Percentiles rank a stretch among this genome's conserved stretches.
phyloP scores from a whole-genome alignment of 345 rosid species.

The Rubroshorea leprosula region DNA sequence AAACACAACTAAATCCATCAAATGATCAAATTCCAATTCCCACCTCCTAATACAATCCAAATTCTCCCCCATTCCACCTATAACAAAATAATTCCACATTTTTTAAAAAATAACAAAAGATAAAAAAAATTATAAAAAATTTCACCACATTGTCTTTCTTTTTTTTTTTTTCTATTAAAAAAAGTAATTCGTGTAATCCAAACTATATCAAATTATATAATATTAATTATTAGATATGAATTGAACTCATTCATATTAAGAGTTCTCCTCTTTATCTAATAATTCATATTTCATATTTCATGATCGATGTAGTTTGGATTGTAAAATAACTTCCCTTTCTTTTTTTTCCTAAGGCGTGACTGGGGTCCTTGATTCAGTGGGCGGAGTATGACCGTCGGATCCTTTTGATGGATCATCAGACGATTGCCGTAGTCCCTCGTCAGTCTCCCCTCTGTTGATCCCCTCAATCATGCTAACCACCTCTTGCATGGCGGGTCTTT shows the following conservation, averaged over 20 bases:
- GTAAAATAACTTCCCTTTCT: not conserved
- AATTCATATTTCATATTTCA: no score
- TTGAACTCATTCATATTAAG: no score
- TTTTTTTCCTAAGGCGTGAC: slow-evolving; percentile 41
- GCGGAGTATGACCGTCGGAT: slow-evolving; percentile 85
- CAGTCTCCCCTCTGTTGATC: slow-evolving; percentile 69
- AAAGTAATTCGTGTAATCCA: no score
- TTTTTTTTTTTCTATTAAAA: not conserved
- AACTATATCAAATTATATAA: no score
- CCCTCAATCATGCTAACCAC: slow-evolving; percentile 90
- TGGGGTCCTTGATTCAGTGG: slow-evolving; percentile 63
- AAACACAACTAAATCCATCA: slow-evolving; percentile 31
- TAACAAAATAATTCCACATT: slow-evolving; percentile 27
- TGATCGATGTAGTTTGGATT: no score
- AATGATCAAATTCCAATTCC: slow-evolving; percentile 30
- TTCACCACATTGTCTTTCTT: not conserved
- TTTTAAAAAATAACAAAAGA: not conserved
- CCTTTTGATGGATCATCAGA: slow-evolving; percentile 97
- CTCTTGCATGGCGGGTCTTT: slow-evolving; percentile 77
- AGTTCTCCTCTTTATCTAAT: no score
- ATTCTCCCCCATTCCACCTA: slow-evolving; percentile 17
- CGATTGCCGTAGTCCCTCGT: slow-evolving; percentile 79
- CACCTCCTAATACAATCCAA: slow-evolving; percentile 24
- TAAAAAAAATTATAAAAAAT: not conserved
- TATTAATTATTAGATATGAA: no score